Percentiles rank a stretch among this genome's conserved stretches.
Conservation (phyloP, 2,329 filamentous ascomycete genomes). For the Epichloe typhina region DNA sequence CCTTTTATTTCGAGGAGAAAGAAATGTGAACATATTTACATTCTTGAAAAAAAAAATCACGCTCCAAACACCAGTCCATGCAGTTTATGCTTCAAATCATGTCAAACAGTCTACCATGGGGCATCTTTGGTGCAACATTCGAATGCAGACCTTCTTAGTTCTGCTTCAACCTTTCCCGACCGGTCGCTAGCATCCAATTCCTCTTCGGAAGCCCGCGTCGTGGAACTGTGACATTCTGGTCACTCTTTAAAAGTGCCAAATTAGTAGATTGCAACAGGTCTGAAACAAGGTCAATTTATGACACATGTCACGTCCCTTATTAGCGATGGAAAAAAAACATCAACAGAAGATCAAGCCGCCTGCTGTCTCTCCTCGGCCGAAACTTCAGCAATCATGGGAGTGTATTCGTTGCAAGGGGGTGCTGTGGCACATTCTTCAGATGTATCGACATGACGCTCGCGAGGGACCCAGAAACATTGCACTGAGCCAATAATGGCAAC, state of each 20-base stretch:
- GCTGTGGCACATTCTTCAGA: slow-evolving; percentile 17
- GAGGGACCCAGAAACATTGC: slow-evolving; percentile 44
- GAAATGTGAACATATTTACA: slow-evolving; percentile 8
- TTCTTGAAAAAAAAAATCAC: slow-evolving; percentile 7
- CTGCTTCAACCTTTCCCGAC: neutral
- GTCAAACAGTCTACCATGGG: slow-evolving; percentile 1
- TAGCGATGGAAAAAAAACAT: neutral
- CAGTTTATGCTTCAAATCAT: neutral
- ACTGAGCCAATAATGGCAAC: slow-evolving; percentile 43
- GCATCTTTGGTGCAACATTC: neutral
- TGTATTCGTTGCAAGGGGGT: slow-evolving; percentile 7
- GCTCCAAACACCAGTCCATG: slow-evolving; percentile 3
- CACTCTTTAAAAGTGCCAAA: slow-evolving; percentile 7
- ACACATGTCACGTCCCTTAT: neutral
- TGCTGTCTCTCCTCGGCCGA: slow-evolving; percentile 14
- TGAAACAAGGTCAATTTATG: slow-evolving; percentile 1
- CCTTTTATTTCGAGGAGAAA: slow-evolving; percentile 9
- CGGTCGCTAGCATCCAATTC: neutral
- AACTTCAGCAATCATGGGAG: slow-evolving; percentile 16
- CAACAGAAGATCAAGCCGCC: neutral
- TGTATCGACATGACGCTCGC: slow-evolving; percentile 13
- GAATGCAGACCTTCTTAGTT: neutral
- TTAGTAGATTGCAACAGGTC: slow-evolving; percentile 3
- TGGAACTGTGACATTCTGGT: slow-evolving; percentile 9
- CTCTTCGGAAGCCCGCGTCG: slow-evolving; percentile 4